phyloP scores from a whole-genome alignment of 306 rosid species.

The Casuarina cunninghamiana region DNA sequence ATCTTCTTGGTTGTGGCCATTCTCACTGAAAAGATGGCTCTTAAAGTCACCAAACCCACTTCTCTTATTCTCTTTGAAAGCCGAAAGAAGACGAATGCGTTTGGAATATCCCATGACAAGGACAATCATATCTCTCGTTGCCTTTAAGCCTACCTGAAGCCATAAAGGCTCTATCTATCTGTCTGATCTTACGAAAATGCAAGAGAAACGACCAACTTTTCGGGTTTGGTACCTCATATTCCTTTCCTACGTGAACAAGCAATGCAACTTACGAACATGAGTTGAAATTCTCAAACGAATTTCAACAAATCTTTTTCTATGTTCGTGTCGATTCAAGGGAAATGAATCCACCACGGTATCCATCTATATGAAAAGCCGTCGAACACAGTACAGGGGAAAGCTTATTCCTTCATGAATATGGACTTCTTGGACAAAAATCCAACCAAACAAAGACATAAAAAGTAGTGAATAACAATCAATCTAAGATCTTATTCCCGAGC shows the following conservation, averaged over 20 bases:
- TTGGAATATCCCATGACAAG: slow-evolving; percentile 21
- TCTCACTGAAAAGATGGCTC: slow-evolving; percentile 16
- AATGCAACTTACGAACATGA: too few relatives aligned
- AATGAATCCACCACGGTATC: too few relatives aligned
- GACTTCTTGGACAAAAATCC: slow-evolving; percentile 26
- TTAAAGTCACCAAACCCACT: neutral
- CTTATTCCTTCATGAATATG: neutral
- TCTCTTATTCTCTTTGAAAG: slow-evolving; percentile 9
- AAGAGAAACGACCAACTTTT: neutral
- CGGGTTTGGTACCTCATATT: neutral
- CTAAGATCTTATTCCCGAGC: slow-evolving; percentile 36
- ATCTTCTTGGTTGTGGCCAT: slow-evolving; percentile 16
- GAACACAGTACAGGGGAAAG: neutral
- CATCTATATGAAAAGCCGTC: too few relatives aligned
- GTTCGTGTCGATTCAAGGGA: too few relatives aligned
- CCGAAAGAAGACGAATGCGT: neutral
- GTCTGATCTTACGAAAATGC: neutral
- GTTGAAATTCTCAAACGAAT: too few relatives aligned
- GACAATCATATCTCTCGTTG: slow-evolving; percentile 16
- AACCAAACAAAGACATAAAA: slow-evolving; percentile 29
- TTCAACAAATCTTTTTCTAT: too few relatives aligned
- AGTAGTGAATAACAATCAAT: slow-evolving; percentile 26
- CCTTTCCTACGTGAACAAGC: too few relatives aligned
- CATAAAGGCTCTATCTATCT: neutral
- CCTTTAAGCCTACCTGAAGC: neutral